A percentile compares a stretch with the other conserved stretches of the same genome.
These are phyloP conservation scores for Gymnopilus junonius DNA, from an alignment of 768 basidiomycete species.

Conservation along the genomic window DNA sequence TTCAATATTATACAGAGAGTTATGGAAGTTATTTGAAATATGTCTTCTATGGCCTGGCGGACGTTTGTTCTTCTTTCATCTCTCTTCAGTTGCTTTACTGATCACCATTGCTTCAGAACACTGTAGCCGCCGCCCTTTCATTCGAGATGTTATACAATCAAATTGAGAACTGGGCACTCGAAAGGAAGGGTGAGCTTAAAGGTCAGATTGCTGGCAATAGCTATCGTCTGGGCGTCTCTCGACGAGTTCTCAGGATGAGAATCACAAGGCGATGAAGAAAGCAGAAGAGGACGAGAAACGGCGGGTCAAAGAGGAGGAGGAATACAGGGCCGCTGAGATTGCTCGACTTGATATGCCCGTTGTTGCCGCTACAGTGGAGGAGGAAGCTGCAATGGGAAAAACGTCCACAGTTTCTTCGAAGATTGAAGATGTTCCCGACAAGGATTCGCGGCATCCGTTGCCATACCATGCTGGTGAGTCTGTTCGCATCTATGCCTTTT, in stretches of 20 bases:
- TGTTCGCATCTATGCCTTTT: neutral
- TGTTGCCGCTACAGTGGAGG: neutral
- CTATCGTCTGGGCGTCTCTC: neutral
- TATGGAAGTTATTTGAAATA: neutral
- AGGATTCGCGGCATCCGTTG: neutral
- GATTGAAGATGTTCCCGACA: neutral
- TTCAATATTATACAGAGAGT: neutral
- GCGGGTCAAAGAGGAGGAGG: neutral
- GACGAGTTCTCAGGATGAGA: neutral
- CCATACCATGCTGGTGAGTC: neutral
- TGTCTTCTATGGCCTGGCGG: neutral
- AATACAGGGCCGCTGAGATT: neutral
- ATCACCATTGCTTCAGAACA: neutral
- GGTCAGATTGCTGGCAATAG: neutral
- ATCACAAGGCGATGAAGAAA: neutral
- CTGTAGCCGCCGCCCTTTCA: neutral
- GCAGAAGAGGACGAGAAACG: neutral
- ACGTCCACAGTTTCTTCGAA: neutral
- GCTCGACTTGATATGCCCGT: neutral
- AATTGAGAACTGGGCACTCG: neutral
- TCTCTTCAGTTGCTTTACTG: no score
- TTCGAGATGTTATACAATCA: slow-evolving; percentile 2
- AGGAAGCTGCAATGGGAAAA: neutral
- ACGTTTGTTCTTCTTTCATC: neutral
- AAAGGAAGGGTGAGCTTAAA: neutral